phyloP scores from a whole-genome alignment of 495 filamentous ascomycete genomes.

The Aspergillus olivimuriae region DNA sequence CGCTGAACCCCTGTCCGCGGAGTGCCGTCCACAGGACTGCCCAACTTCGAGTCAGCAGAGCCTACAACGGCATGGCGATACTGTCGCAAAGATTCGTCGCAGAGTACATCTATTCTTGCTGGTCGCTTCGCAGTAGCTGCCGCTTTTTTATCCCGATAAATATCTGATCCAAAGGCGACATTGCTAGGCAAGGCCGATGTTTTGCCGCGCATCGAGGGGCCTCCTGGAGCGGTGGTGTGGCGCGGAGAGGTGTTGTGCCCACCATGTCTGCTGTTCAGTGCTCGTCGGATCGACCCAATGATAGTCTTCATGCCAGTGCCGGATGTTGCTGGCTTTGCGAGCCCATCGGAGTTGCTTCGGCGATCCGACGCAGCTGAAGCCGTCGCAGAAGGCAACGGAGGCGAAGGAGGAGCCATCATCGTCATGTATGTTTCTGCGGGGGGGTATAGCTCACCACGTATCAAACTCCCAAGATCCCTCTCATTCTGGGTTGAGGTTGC shows the following conservation, averaged over 20 bases:
- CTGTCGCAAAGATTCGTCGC: conserved; percentile 65
- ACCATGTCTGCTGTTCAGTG: conserved; percentile 63
- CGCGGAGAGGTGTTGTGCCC: conserved; percentile 35
- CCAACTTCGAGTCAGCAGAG: conserved; percentile 4
- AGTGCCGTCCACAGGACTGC: conserved; percentile 5
- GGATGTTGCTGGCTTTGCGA: conserved; percentile 26
- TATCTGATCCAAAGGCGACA: conserved; percentile 40
- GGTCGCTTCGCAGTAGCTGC: conserved; percentile 29
- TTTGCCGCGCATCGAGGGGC: conserved; percentile 24
- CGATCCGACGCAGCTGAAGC: conserved; percentile 20
- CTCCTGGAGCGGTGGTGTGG: conserved; percentile 33
- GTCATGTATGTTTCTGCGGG: conserved; percentile 73
- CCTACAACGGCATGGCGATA: conserved; percentile 36
- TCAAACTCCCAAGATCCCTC: conserved; percentile 72
- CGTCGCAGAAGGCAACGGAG: conserved; percentile 31
- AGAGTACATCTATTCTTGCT: conserved; percentile 66
- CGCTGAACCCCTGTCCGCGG: conserved; percentile 6
- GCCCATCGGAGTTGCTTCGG: conserved; percentile 27
- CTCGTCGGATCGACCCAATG: conserved; percentile 81
- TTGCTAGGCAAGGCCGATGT: conserved; percentile 42
- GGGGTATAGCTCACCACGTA: conserved; percentile 73
- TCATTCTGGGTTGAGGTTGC: conserved; percentile 45
- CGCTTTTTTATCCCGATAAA: conserved; percentile 38
- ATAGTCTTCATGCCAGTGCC: conserved; percentile 75
- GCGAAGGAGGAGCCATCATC: conserved; percentile 58